Evolutionary conservation across 2,329 filamentous ascomycete genomes (phyloP).

Genomic region (Colletotrichum sp.): DNA sequence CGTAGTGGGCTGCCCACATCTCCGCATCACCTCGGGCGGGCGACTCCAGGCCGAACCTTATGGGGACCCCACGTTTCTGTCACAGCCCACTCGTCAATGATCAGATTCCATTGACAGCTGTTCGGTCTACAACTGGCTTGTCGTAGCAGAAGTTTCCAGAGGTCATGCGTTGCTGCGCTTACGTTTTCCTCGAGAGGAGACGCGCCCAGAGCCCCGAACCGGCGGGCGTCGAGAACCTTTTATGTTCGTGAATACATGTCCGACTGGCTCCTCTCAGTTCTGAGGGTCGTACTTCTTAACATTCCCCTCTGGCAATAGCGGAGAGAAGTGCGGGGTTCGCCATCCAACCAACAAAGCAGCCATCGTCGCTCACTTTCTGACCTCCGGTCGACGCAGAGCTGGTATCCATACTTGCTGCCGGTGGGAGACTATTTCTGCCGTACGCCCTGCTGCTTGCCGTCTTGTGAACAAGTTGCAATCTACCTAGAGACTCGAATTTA

Average conservation of each 20-base stretch:
- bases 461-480: background rate
- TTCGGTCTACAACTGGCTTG: background rate
- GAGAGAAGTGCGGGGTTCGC: slow-evolving; percentile 2
- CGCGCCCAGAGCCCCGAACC: background rate
- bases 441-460: background rate
- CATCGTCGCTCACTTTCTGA: background rate
- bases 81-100: background rate
- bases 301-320: background rate
- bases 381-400: background rate
- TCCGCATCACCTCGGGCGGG: background rate
- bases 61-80: slow-evolving; percentile 7
- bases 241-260: background rate
- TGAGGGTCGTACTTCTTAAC: background rate
- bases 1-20: background rate
- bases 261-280: background rate
- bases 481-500: background rate
- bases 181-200: background rate
- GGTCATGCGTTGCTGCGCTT: background rate
- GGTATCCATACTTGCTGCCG: background rate
- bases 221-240: background rate
- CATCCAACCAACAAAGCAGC: background rate
- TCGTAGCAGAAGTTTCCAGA: background rate
- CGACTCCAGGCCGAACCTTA: background rate
- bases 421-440: background rate
- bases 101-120: background rate